phyloP scores from a whole-genome alignment of 768 basidiomycete species.

The Gyrodon lividus region DNA sequence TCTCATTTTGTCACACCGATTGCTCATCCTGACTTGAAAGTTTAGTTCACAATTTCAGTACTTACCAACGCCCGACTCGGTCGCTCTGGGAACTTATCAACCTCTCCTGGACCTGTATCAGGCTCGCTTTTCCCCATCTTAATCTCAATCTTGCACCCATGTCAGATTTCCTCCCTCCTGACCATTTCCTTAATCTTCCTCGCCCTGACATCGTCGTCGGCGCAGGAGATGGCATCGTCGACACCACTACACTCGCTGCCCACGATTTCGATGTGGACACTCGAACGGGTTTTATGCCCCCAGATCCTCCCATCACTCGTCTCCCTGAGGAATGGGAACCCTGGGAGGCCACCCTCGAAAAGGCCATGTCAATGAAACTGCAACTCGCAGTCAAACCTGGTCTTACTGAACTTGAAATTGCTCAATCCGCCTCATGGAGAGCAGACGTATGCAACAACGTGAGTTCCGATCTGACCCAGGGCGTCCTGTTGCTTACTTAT shows the following conservation, averaged over 20 bases:
- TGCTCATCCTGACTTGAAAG: too few relatives aligned
- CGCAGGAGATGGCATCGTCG: constrained; percentile 28
- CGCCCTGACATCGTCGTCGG: constrained; percentile 32
- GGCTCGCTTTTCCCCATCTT: neutral
- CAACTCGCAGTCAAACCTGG: constrained; percentile 52
- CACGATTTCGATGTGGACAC: constrained; percentile 94
- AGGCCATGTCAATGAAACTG: constrained; percentile 47
- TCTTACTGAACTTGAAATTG: constrained; percentile 36
- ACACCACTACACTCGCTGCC: constrained; percentile 68
- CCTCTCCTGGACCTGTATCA: neutral
- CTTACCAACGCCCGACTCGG: too few relatives aligned
- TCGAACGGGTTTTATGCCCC: constrained; percentile 89
- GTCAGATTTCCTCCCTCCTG: constrained; percentile 11
- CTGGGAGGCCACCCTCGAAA: constrained; percentile 69
- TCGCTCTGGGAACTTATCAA: too few relatives aligned
- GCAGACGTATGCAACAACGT: constrained; percentile 47
- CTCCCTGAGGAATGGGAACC: constrained; percentile 61
- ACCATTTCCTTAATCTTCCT: constrained; percentile 37
- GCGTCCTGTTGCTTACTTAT: neutral
- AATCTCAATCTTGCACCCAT: neutral
- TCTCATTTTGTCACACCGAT: too few relatives aligned
- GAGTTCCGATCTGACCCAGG: constrained; percentile 7
- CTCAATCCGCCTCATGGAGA: constrained; percentile 54
- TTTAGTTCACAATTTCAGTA: too few relatives aligned
- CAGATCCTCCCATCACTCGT: constrained; percentile 62